Percentiles rank a stretch among this genome's conserved stretches.
These are phyloP conservation scores for Lepidium africanum DNA, from an alignment of 345 rosid species.

Conservation along the genomic window DNA sequence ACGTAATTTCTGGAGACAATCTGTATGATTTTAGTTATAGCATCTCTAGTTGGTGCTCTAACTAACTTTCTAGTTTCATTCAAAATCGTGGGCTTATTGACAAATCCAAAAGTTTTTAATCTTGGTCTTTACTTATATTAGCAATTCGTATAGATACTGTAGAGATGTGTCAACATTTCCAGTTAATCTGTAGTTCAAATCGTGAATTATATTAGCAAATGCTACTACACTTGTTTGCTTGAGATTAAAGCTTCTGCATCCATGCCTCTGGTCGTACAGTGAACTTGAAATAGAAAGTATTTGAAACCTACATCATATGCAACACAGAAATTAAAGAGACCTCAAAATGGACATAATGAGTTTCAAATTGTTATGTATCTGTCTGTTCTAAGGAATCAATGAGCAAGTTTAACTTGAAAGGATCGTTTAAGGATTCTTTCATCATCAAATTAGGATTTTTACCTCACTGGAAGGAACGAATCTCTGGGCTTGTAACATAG, in stretches of 20 bases:
- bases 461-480: slow-evolving; percentile 93
- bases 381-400: not conserved
- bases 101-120: too few species aligned
- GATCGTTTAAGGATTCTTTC: not conserved
- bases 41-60: not conserved
- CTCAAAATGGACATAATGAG: not conserved
- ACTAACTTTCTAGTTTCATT: not conserved
- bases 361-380: not conserved
- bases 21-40: not conserved
- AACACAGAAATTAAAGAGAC: not conserved
- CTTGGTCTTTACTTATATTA: not conserved
- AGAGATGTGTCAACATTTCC: not conserved
- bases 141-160: not conserved
- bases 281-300: slow-evolving; percentile 72
- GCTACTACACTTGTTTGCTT: not conserved
- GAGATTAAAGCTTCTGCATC: slow-evolving; percentile 47
- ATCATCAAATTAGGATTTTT: not conserved
- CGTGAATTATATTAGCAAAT: too few species aligned
- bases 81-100: too few species aligned
- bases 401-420: not conserved
- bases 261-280: slow-evolving; percentile 61
- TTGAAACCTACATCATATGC: slow-evolving; percentile 52
- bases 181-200: not conserved
- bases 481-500: slow-evolving; percentile 92
- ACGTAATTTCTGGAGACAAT: not conserved